phyloP scores from a whole-genome alignment of 148 eudicot species.

The Cornus controversa region DNA sequence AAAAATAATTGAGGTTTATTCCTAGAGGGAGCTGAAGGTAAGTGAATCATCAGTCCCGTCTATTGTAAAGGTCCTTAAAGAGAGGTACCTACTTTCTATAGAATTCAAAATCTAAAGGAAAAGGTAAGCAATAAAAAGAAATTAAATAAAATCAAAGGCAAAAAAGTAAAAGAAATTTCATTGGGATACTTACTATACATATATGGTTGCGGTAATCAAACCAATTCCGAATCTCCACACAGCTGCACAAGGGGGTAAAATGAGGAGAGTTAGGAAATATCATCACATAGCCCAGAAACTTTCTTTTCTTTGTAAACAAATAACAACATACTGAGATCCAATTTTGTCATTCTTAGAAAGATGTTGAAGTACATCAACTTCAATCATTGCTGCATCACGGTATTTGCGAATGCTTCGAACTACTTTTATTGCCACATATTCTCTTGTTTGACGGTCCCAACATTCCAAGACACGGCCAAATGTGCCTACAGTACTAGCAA shows the following conservation, averaged over 20 bases:
- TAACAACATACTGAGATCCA: constrained; percentile 55
- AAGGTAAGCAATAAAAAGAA: neutral
- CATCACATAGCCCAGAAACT: neutral
- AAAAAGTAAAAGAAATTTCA: constrained; percentile 3
- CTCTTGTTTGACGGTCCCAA: constrained; percentile 65
- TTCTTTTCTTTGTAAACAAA: constrained; percentile 6
- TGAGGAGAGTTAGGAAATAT: neutral
- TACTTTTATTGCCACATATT: constrained; percentile 81
- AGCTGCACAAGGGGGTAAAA: constrained; percentile 56
- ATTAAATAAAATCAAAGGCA: neutral
- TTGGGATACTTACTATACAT: constrained; percentile 72
- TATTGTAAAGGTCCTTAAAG: neutral
- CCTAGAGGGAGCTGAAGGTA: neutral
- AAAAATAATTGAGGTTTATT: neutral
- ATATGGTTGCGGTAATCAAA: constrained; percentile 92
- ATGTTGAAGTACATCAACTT: constrained; percentile 73
- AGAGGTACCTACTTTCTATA: neutral
- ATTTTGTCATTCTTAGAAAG: constrained; percentile 65
- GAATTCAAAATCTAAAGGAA: neutral
- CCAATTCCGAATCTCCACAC: constrained; percentile 79
- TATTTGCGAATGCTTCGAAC: constrained; percentile 77
- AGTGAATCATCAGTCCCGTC: neutral
- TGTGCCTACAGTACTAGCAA: constrained; percentile 84
- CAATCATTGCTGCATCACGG: constrained; percentile 87
- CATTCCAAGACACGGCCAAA: constrained; percentile 94